Evolutionary conservation across 257 asterid species (phyloP), one percentile per base, ranked within the genome.

Genomic region (Solanum piurae): DNA sequence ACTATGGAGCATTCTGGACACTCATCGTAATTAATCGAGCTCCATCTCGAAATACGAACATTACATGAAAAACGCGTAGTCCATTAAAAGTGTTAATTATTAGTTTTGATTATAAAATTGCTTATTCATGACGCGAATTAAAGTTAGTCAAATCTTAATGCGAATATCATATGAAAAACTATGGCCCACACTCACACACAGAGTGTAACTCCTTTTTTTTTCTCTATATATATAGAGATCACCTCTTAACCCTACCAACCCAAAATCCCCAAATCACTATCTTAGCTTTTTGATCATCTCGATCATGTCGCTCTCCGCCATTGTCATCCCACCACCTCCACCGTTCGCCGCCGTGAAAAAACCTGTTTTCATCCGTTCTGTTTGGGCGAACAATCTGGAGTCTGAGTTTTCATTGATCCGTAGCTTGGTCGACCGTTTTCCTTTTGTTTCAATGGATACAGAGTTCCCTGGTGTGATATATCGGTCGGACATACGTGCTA

Each of bases 381-480:
- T 95, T 12, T 95, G 96, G 95, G 88, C 93, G 36, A 73, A 84
- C 55, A 95, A 95, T 76, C 87, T 94, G 25, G 95, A 91, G 16
- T 72, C 42, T 3, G 98, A 95, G 76, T 92, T 95, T 86, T 44
- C 74, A 13, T 86, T 93, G 87, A 93, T 95, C 90, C 91, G 96
- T 69, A 9, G 9, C 79, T 58, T 86, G 34, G 85, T 95, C 83
- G 94, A 91, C 72, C 90, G 33, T 4, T 94, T 23, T 90, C 95
- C 95, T 7, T 93, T 76, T 64, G 90, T 93, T 1, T 92, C 98
- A 12, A 93, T 95, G 95, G 98, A 94, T 86, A 95, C 98, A 4
- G 98, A 95, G 92, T 95, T 95, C 36, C 98, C 98, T 25, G 98
- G 98, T 42, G 92, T 94, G 18, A 90, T 95, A 31, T 60, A 89